Base-by-base conservation (phyloP, 2,329 filamentous ascomycete genomes). In the Rhexocercosporidium sp. region DNA sequence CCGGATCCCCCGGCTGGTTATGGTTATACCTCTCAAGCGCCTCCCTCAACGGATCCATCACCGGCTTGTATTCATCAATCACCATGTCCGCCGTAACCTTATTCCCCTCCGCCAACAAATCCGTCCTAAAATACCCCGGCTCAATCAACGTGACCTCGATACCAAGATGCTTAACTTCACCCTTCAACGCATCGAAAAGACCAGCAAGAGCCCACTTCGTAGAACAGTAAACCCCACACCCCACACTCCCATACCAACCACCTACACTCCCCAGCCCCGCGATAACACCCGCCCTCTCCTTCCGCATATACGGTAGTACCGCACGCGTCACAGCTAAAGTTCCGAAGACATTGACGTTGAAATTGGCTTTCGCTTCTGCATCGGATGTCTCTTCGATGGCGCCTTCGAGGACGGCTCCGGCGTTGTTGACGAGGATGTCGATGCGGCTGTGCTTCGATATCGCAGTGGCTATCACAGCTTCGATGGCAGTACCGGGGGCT, bases 261-360 rank as follows among this genome's bases (percentile, higher is more conserved):
- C 22, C 61, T n/a, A 56, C 53, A 37, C 66, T 71, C 3, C 70
- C 54, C 11, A 73, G 67, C 34, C 71, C 71, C 4, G 71, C 69
- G 12, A 71, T 54, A 0, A 78, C 79, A 3, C 84, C 82, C 1
- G 78, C 75, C 2, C 75, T 68, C 4, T 78, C 79, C 8, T 74
- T 71, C 27, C 85, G 81, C 71, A 88, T 79, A 37, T 80, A 76
- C 0, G 84, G 84, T 0, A 86, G 73, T 9, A 83, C 79, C 0
- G 84, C 82, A 6, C 82, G 81, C 31, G 81, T 79, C 0, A 85
- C 80, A 66, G 83, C 85, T 57, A 86, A 75, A 11, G 78, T 75
- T 3, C 85, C 85, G 68, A 87, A 84, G 44, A 88, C 83, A 67
- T 88, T 88, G 31, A 84, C 85, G 73, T 83, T 79, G 75, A 85